Evolutionary conservation across 768 basidiomycete genomes (phyloP), one percentile per base, ranked within the genome.

Genomic region (Boletus rubropictus): DNA sequence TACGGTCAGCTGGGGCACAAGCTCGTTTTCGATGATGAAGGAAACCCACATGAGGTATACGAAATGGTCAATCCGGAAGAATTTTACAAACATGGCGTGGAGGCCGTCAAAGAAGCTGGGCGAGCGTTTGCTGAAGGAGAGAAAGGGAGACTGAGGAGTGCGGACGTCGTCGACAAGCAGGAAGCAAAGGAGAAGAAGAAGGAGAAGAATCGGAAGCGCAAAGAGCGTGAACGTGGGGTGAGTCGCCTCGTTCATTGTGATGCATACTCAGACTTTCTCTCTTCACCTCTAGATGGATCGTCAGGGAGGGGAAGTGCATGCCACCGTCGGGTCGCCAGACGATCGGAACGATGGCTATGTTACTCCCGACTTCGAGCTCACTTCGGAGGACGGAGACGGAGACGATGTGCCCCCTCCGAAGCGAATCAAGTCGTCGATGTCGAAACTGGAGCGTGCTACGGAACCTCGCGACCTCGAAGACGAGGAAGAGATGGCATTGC

Each of bases 181-280:
- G 80, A 89, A 56, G 92, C 88, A 6, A 86, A 77, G 64, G 89
- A 86, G 61, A 94, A 92, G 77, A 87, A 84, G 69, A 70, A 76
- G 52, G 94, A 96, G 65, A 93, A 89, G 76, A 96, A 95, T 73
- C 72, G 89, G 52, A 95, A 93, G 69, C 72, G 88, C 60, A 95
- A 94, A 69, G 86, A 90, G 46, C 75, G 78, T 31, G 86, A 89
- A 60, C 72, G 67, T 45, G 67, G 48, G 31, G 70, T 65, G 44
- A 55, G 61, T 48, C 29, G 7, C 12, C 5, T 38, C 24, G 41
- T 29, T 20, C 14, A 9, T 6, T 15, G 28, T 57, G 39, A 28
- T 22, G 5, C 10, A 3, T 5, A 5, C 39, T 40, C 18, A 36
- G 10, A 28, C 7, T 8, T 20, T 44, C 6, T 18, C 25, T 11